phyloP scores from a whole-genome alignment of 1,284 basidiomycete genomes.

The Sphagnurus paluster region DNA sequence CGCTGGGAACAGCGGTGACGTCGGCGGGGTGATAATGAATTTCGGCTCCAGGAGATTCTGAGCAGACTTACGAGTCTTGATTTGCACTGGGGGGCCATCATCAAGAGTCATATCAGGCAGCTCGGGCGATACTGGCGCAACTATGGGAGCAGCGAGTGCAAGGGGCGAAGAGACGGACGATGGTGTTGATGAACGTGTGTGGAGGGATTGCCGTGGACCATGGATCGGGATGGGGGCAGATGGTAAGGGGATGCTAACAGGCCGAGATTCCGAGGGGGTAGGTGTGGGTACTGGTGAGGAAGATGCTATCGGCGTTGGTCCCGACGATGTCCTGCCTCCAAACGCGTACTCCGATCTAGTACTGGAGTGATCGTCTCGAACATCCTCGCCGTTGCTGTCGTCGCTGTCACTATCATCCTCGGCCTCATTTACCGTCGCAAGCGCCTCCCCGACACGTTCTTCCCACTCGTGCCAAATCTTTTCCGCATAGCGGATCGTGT shows the following conservation, averaged over 20 bases:
- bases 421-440: slow-evolving; percentile 62
- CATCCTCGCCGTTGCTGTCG: slow-evolving; percentile 29
- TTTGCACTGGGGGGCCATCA: slow-evolving; percentile 27
- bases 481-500: slow-evolving; percentile 96
- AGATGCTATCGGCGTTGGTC: slow-evolving; percentile 69
- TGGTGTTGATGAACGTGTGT: slow-evolving; percentile 79
- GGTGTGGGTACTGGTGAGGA: slow-evolving; percentile 53
- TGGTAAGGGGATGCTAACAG: slow-evolving; percentile 26
- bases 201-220: slow-evolving; percentile 52
- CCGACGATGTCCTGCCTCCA: slow-evolving; percentile 45
- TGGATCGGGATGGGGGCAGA: slow-evolving; percentile 31
- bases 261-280: slow-evolving; percentile 30
- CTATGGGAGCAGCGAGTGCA: slow-evolving; percentile 77
- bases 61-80: slow-evolving; percentile 61
- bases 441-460: slow-evolving; percentile 73
- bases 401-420: slow-evolving; percentile 43
- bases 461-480: slow-evolving; percentile 98
- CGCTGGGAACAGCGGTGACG: slow-evolving; percentile 68
- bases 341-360: slow-evolving; percentile 68
- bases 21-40: slow-evolving; percentile 68
- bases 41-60: slow-evolving; percentile 69
- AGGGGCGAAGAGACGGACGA: slow-evolving; percentile 83
- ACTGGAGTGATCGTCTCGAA: slow-evolving; percentile 54
- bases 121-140: slow-evolving; percentile 66
- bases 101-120: slow-evolving; percentile 27